A percentile compares a stretch with the other conserved stretches of the same genome.
These are phyloP conservation scores for Tolypocladium cylindrosporum DNA, from an alignment of 2,329 filamentous ascomycete species.

Conservation along the genomic window DNA sequence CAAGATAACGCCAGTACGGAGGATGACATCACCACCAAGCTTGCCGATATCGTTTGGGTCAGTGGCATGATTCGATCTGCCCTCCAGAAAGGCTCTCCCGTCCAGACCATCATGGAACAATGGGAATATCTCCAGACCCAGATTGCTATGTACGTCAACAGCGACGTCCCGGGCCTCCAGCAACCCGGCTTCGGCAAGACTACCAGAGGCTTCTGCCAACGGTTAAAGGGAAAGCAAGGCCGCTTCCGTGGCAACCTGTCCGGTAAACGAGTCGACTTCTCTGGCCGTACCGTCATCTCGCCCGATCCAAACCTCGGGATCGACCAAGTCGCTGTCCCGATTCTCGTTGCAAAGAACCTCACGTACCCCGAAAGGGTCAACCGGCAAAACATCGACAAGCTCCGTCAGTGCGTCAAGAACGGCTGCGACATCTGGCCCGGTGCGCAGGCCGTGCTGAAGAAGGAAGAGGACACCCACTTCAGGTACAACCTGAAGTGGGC, in stretches of 20 bases:
- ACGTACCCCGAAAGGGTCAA: constrained; percentile 90
- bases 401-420: constrained; percentile 63
- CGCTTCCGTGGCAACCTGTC: constrained; percentile 95
- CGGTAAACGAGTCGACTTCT: constrained; percentile 97
- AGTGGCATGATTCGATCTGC: constrained; percentile 80
- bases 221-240: constrained; percentile 93
- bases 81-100: constrained; percentile 69
- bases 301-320: constrained; percentile 91
- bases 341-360: constrained; percentile 88
- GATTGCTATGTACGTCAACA: constrained; percentile 97
- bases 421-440: constrained; percentile 77
- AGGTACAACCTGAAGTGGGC: constrained; percentile 70
- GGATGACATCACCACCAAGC: constrained; percentile 91
- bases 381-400: constrained; percentile 73
- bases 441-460: constrained; percentile 71
- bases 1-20: constrained; percentile 92
- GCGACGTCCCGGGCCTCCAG: constrained; percentile 85
- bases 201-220: constrained; percentile 88
- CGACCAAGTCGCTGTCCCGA: constrained; percentile 85
- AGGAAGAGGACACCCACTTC: constrained; percentile 56
- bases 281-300: constrained; percentile 92
- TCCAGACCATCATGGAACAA: constrained; percentile 90
- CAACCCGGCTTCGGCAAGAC: constrained; percentile 80
- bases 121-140: constrained; percentile 97
- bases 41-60: constrained; percentile 93